Evolutionary conservation across 2,329 filamentous ascomycete species (phyloP), one percentile per base, ranked within the genome.

Genomic region (Aspergillus vadensis): DNA sequence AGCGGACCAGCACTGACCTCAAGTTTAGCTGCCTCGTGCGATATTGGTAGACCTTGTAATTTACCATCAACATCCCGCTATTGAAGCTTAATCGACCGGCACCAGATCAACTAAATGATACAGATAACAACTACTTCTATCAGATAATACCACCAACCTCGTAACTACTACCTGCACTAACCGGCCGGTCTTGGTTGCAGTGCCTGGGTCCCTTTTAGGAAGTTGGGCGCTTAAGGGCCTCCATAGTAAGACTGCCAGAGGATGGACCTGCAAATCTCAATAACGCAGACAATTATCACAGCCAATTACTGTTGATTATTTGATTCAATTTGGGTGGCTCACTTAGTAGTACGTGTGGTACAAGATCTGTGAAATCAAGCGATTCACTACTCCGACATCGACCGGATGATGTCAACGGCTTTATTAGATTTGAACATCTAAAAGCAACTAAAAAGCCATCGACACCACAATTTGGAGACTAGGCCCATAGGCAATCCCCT

Each of bases 161-260:
- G 32, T 36, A 14, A 14, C 32, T 14, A 36, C 12, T 14, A 5
- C 4, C 17, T 30, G 23, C 4, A 36, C 39, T 21, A 53, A 3
- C 36, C 36, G 15, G 21, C 32, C 14, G 23, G 44, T 32, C 53
- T 43, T 47, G 44, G 53, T 25, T 47, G 53, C 53, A 55, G 53
- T 6, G 30, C 15, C 25, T 32, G 32, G 39, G 25, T 47, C 53
- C 25, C n/a, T 14, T 55, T 55, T 55, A 9, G 53, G 39, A 36
- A 43, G 23, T 27, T 39, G 53, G 39, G 53, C 53, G 53, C 53
- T 55, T 55, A 44, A 39, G 39, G 41, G 50, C 14, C 27, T 36
- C n/a, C 15, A 38, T 21, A 21, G 38, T 36, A 36, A 36, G 32
- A 36, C 32, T 14, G 4, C 12, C 10, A 36, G 32, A 36, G 32